Percentiles rank a stretch among this genome's conserved stretches.
Conservation (phyloP, 2,329 filamentous ascomycete genomes). For the Xylariaceae sp. region DNA sequence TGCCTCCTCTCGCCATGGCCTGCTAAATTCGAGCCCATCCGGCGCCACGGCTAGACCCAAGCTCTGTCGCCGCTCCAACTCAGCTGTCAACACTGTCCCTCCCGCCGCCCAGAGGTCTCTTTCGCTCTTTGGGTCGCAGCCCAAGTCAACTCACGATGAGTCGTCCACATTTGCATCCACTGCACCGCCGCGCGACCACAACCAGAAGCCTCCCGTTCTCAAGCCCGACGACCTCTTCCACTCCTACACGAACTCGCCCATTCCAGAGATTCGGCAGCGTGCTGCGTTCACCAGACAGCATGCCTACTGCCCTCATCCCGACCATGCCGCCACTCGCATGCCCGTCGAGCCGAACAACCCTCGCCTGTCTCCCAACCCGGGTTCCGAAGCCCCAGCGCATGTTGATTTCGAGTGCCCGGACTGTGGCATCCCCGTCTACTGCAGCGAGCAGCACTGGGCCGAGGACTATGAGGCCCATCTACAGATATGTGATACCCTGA, state of each 20-base stretch:
- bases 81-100: too few relatives aligned
- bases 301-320: conserved; percentile 88
- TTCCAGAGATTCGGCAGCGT: conserved; percentile 80
- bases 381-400: conserved; percentile 67
- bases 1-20: conserved; percentile 11
- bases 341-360: conserved; percentile 65
- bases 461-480: conserved; percentile 93
- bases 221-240: conserved; percentile 86
- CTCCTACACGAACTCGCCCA: conserved; percentile 83
- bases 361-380: conserved; percentile 53
- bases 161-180: conserved; percentile 13
- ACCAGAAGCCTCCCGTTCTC: conserved; percentile 41
- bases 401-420: conserved; percentile 95
- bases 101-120: conserved; percentile 19
- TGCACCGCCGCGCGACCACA: conserved; percentile 15
- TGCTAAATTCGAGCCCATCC: conserved; percentile 8
- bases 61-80: conserved; percentile 1
- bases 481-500: conserved; percentile 85
- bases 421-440: conserved; percentile 91
- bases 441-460: conserved; percentile 91
- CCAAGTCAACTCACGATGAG: conserved; percentile 21
- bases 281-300: conserved; percentile 91
- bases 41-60: conserved; percentile 13
- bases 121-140: conserved; percentile 27
- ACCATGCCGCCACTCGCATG: conserved; percentile 73